Percentiles rank a stretch among this genome's conserved stretches.
Evolutionary conservation across 2,329 filamentous ascomycete genomes (phyloP).

Genomic region (Sordariomycetes sp.): DNA sequence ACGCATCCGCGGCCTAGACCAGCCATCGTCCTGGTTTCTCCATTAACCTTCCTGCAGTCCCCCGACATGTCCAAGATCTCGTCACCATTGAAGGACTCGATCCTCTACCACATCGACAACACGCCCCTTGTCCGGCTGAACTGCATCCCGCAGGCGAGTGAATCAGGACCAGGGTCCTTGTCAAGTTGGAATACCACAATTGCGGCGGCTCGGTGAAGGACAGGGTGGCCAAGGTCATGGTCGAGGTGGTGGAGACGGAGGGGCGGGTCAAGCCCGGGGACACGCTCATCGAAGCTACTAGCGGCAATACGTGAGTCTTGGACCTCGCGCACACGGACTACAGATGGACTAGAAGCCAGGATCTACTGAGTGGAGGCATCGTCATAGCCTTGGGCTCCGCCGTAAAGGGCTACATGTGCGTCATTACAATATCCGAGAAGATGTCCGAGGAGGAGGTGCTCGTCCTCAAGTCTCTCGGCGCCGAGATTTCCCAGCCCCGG

Average conservation of each 20-base stretch:
- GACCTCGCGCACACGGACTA: too few relatives aligned
- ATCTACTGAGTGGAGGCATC: constrained; percentile 55
- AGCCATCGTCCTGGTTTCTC: too few relatives aligned
- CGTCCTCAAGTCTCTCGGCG: constrained; percentile 82
- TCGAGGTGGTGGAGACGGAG: constrained; percentile 82
- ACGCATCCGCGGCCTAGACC: too few relatives aligned
- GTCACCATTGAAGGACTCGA: constrained; percentile 28
- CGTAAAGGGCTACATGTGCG: constrained; percentile 95
- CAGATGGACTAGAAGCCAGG: too few relatives aligned
- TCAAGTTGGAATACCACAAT: constrained; percentile 86
- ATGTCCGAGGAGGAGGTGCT: constrained; percentile 98
- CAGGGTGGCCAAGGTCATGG: constrained; percentile 91
- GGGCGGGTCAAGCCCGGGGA: constrained; percentile 95
- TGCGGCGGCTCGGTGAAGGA: constrained; percentile 91
- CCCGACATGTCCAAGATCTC: too few relatives aligned
- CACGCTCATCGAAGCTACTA: constrained; percentile 94
- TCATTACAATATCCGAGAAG: constrained; percentile 97
- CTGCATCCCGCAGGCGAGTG: constrained; percentile 78
- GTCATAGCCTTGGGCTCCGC: constrained; percentile 90
- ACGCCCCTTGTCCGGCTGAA: constrained; percentile 88
- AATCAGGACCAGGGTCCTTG: constrained; percentile 79
- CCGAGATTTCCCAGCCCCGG: constrained; percentile 94
- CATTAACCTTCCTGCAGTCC: too few relatives aligned
- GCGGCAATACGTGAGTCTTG: constrained; percentile 67
- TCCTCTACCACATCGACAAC: constrained; percentile 84